phyloP scores from a whole-genome alignment of 1,284 basidiomycete genomes.

The Fomitopsis betulina region DNA sequence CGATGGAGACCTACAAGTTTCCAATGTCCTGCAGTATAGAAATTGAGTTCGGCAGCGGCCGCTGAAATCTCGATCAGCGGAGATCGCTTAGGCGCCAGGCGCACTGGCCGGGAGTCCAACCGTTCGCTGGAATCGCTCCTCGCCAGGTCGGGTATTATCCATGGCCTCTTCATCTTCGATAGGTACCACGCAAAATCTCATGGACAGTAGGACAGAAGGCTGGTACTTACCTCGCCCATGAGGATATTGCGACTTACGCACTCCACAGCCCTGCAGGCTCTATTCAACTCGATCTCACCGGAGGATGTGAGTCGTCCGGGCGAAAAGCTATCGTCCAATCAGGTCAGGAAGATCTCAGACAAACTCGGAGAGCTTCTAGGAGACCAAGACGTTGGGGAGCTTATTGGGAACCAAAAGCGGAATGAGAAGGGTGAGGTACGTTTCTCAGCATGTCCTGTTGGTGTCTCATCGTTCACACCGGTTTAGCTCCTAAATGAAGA shows the following conservation, averaged over 20 bases:
- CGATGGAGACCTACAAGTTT: background rate
- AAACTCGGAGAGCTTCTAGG: constrained; percentile 61
- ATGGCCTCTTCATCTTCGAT: constrained; percentile 9
- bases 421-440: constrained; percentile 62
- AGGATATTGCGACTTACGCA: constrained; percentile 10
- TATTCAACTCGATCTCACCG: constrained; percentile 46
- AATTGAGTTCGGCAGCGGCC: constrained; percentile 17
- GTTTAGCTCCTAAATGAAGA: constrained; percentile 66
- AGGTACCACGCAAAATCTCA: constrained; percentile 23
- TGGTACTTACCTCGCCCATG: background rate
- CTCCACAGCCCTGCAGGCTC: constrained; percentile 44
- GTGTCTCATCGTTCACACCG: constrained; percentile 12
- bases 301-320: constrained; percentile 19
- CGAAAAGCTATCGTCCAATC: constrained; percentile 41
- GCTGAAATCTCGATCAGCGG: constrained; percentile 1
- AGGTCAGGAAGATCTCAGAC: constrained; percentile 49
- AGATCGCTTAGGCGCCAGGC: background rate
- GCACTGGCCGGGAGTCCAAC: background rate
- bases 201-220: constrained; percentile 31
- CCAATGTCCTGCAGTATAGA: constrained; percentile 8
- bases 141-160: no score
- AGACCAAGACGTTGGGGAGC: constrained; percentile 27
- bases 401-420: constrained; percentile 32
- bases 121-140: background rate
- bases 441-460: constrained; percentile 12